Percentiles rank a stretch among this genome's conserved stretches.
phyloP scores from a whole-genome alignment of 139 green algal genomes.

The Coelastrella sp. region DNA sequence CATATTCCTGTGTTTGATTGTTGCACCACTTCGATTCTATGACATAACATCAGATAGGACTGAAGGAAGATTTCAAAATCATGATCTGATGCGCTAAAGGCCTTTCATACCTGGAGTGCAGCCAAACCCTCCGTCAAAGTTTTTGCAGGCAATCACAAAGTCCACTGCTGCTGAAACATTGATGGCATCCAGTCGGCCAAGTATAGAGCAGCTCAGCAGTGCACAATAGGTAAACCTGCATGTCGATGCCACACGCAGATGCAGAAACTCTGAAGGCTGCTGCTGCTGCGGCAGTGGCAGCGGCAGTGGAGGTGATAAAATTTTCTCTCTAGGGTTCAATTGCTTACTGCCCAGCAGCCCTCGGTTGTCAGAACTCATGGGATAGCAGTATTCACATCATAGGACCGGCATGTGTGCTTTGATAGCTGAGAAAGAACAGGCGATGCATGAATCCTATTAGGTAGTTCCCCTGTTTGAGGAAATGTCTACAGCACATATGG shows the following conservation, averaged over 20 bases:
- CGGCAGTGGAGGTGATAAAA: background rate
- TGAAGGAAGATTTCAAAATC: no score
- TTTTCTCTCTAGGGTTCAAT: background rate
- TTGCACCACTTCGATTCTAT: background rate
- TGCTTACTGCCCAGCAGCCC: background rate
- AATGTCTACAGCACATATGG: no score
- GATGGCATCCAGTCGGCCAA: constrained; percentile 61
- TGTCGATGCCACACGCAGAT: background rate
- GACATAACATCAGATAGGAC: no score
- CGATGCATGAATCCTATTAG: no score
- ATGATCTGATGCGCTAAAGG: background rate
- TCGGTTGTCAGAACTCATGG: no score
- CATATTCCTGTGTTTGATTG: background rate
- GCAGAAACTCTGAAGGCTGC: background rate
- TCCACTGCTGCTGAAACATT: constrained; percentile 79
- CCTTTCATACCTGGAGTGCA: constrained; percentile 73
- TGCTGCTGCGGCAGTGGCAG: background rate
- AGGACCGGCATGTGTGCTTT: no score
- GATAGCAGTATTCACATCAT: no score
- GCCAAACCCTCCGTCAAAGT: constrained; percentile 99
- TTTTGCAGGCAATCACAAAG: constrained; percentile 90
- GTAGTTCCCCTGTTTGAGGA: no score
- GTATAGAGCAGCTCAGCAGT: constrained; percentile 79
- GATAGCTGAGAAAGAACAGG: no score
- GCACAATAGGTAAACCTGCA: constrained; percentile 95